These are phyloP conservation scores for Magnaporthiopsis rhizophila DNA, from an alignment of 2,329 filamentous ascomycete species.

Conservation along the genomic window DNA sequence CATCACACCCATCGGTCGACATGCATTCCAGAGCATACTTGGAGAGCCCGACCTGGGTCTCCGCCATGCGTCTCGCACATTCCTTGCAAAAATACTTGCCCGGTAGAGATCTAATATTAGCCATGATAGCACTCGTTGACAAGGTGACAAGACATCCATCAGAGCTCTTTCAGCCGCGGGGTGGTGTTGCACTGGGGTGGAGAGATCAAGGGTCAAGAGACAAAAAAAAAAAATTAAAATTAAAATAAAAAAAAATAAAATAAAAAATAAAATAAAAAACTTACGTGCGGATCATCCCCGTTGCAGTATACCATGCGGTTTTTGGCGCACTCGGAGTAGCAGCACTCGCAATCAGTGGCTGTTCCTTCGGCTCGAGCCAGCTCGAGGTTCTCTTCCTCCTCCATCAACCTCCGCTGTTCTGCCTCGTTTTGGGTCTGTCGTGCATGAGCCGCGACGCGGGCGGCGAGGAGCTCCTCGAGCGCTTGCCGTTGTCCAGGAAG, in stretches of 20 bases:
- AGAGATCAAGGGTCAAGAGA: background rate
- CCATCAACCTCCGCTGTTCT: conserved; percentile 20
- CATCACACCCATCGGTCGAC: conserved; percentile 58
- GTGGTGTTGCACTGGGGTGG: background rate
- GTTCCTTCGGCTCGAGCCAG: conserved; percentile 39
- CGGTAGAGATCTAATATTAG: background rate
- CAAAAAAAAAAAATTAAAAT: conserved; percentile 11
- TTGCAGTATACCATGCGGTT: conserved; percentile 64
- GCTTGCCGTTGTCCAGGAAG: conserved; percentile 19
- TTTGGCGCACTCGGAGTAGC: conserved; percentile 57
- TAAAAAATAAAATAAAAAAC: conserved; percentile 16
- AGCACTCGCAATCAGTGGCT: conserved; percentile 64
- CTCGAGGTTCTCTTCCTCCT: conserved; percentile 32
- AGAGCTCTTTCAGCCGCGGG: background rate
- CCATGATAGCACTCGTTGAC: background rate
- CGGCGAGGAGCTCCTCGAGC: conserved; percentile 31
- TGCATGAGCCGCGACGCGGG: conserved; percentile 21
- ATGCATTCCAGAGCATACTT: conserved; percentile 64
- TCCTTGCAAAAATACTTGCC: conserved; percentile 58
- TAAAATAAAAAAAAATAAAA: conserved; percentile 11
- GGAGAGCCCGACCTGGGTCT: conserved; percentile 60
- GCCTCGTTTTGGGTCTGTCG: conserved; percentile 16
- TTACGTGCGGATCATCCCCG: conserved; percentile 43
- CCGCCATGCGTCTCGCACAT: conserved; percentile 59
- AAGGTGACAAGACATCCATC: background rate